These are phyloP conservation scores for Platanthera guangdongensis DNA, from an alignment of 106 monocot species.

Conservation along the genomic window DNA sequence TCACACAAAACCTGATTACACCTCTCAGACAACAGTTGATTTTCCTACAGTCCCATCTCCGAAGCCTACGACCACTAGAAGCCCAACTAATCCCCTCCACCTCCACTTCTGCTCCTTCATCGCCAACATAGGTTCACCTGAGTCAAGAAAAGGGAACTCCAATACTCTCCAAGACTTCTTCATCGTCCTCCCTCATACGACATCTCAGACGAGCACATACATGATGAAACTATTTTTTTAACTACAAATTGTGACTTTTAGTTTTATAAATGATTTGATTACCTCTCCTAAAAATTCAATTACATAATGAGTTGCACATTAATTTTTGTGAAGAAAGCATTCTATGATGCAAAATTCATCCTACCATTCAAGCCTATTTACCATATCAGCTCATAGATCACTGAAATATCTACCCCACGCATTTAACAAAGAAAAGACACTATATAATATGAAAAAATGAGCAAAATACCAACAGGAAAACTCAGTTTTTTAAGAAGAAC, in stretches of 20 bases:
- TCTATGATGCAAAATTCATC: neutral
- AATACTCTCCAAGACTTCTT: too few relatives aligned
- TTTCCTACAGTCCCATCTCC: too few relatives aligned
- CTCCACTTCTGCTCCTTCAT: too few relatives aligned
- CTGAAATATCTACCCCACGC: neutral
- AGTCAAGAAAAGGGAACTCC: too few relatives aligned
- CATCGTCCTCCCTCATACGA: too few relatives aligned
- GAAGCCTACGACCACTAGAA: too few relatives aligned
- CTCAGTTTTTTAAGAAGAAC: constrained; percentile 93
- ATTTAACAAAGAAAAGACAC: constrained; percentile 4
- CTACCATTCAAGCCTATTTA: neutral
- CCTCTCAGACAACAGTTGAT: too few relatives aligned
- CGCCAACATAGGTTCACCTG: too few relatives aligned
- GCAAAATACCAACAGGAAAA: constrained; percentile 74
- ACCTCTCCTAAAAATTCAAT: neutral
- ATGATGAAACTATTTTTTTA: neutral
- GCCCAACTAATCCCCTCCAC: too few relatives aligned
- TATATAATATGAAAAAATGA: constrained; percentile 13
- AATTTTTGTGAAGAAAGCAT: neutral
- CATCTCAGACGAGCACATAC: neutral
- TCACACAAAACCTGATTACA: too few relatives aligned
- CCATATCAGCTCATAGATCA: neutral
- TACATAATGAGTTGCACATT: neutral
- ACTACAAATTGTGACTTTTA: neutral
- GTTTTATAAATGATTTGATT: neutral